These are phyloP conservation scores for Ustilago loliicola DNA, from an alignment of 1,284 basidiomycete species.

Conservation along the genomic window DNA sequence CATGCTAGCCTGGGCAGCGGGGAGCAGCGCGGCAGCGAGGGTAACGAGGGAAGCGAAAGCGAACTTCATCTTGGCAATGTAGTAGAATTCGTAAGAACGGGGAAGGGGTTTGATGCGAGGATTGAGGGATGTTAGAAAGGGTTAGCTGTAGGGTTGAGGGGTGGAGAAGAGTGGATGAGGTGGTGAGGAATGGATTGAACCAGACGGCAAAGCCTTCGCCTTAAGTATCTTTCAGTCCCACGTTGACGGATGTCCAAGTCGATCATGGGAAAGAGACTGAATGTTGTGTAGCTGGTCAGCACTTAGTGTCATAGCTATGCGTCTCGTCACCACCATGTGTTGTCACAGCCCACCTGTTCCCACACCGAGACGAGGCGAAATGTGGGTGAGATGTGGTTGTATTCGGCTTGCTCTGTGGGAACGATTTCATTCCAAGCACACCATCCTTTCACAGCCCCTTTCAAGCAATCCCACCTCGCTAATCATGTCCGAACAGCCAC, in stretches of 20 bases:
- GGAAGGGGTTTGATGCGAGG: background rate
- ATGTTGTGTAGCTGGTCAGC: background rate
- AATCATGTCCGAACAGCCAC: background rate
- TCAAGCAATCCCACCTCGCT: background rate
- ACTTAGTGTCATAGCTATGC: background rate
- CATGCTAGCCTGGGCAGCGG: constrained; percentile 25
- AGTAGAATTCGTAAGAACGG: background rate
- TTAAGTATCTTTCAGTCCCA: constrained; percentile 15
- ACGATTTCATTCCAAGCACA: background rate
- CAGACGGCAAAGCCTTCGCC: background rate
- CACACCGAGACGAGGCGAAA: background rate
- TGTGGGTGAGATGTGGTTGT: too few relatives aligned
- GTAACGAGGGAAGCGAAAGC: constrained; percentile 27
- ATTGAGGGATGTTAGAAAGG: background rate
- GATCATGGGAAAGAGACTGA: background rate
- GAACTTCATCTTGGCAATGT: constrained; percentile 39
- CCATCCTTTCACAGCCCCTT: background rate
- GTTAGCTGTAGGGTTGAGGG: background rate
- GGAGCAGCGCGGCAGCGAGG: constrained; percentile 38
- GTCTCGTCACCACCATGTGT: background rate
- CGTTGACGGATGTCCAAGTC: background rate
- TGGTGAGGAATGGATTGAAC: background rate
- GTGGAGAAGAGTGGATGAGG: background rate
- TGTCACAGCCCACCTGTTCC: background rate
- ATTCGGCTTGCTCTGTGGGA: background rate